Evolutionary conservation across 805 yeast genomes (phyloP).

Genomic region (Metschnikowia borealis): DNA sequence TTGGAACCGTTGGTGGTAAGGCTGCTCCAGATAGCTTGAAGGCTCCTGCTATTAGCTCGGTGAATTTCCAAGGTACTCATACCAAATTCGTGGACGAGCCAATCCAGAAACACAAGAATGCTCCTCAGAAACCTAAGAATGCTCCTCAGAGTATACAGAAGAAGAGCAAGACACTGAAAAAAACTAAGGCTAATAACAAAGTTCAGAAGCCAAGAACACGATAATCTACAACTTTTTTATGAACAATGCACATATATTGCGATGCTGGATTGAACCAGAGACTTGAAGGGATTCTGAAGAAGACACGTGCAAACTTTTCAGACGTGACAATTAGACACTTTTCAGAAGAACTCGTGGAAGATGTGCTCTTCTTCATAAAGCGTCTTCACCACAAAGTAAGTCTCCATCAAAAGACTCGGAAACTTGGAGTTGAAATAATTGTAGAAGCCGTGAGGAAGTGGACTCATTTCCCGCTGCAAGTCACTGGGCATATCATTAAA

Average conservation of each 20-base stretch:
- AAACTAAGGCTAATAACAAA: neutral
- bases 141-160: neutral
- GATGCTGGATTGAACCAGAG: neutral
- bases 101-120: neutral
- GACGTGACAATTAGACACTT: too few species aligned
- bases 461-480: conserved; percentile 63
- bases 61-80: conserved; percentile 52
- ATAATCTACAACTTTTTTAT: neutral
- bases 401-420: conserved; percentile 74
- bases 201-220: conserved; percentile 6
- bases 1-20: conserved; percentile 35
- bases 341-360: conserved; percentile 38
- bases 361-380: conserved; percentile 62
- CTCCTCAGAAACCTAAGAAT: neutral
- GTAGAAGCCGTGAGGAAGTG: conserved; percentile 82
- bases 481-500: conserved; percentile 79
- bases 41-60: conserved; percentile 50
- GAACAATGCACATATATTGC: neutral
- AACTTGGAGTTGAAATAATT: conserved; percentile 68
- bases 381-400: conserved; percentile 57
- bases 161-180: neutral
- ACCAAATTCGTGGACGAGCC: conserved; percentile 39
- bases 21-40: conserved; percentile 24
- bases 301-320: too few species aligned
- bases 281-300: neutral